These are phyloP conservation scores for Aspergillus conjunctus DNA, from an alignment of 495 filamentous ascomycete genomes.

Conservation along the genomic window DNA sequence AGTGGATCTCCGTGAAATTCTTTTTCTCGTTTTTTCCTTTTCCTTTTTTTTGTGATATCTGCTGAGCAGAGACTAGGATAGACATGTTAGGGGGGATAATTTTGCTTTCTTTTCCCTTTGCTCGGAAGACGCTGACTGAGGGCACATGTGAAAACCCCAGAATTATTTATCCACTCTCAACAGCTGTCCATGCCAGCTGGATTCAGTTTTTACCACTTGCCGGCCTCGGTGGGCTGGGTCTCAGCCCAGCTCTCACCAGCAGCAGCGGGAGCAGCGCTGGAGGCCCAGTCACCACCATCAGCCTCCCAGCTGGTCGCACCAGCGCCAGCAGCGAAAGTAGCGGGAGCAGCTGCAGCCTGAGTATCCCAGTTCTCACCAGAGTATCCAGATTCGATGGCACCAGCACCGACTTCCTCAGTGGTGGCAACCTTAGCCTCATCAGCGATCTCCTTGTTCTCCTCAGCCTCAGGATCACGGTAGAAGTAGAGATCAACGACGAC, in stretches of 20 bases:
- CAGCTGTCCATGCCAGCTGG: constrained; percentile 35
- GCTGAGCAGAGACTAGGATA: constrained; percentile 49
- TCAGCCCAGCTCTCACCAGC: constrained; percentile 71
- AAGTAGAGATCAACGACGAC: constrained; percentile 99
- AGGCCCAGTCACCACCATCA: constrained; percentile 73
- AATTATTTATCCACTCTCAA: constrained; percentile 34
- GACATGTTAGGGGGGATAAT: constrained; percentile 44
- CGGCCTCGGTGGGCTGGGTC: constrained; percentile 50
- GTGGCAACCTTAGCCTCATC: constrained; percentile 68
- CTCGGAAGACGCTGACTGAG: constrained; percentile 11
- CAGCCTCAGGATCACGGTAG: constrained; percentile 99
- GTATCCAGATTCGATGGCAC: constrained; percentile 80
- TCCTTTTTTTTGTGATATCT: constrained; percentile 37
- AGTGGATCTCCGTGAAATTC: constrained; percentile 35
- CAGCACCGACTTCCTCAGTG: constrained; percentile 81
- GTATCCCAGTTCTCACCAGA: constrained; percentile 57
- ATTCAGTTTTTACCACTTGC: constrained; percentile 64
- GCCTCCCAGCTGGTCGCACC: constrained; percentile 77
- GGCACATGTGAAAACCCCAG: constrained; percentile 23
- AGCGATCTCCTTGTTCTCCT: constrained; percentile 90
- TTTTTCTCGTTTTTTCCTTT: constrained; percentile 46
- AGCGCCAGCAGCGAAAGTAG: constrained; percentile 61
- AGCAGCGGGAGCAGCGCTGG: constrained; percentile 57
- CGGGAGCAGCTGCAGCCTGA: constrained; percentile 60
- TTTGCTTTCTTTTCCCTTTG: constrained; percentile 23